phyloP scores from a whole-genome alignment of 2,329 filamentous ascomycete species.

The Ophiostoma sp. region DNA sequence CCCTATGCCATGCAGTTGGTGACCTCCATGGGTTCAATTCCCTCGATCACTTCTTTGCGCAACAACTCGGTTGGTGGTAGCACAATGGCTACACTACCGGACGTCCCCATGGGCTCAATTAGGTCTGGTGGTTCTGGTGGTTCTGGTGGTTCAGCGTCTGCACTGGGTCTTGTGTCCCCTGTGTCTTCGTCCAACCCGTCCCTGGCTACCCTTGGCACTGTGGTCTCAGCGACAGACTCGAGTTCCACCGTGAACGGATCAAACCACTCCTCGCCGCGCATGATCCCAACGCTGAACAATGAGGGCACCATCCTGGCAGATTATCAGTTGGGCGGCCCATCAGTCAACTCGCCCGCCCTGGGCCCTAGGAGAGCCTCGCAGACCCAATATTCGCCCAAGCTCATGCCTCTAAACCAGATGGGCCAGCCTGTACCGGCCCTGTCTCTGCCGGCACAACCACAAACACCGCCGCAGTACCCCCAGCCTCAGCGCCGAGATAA shows the following conservation, averaged over 20 bases:
- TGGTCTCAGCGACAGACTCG: slow-evolving; percentile 27
- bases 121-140: not conserved
- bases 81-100: slow-evolving; percentile 13
- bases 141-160: slow-evolving; percentile 8
- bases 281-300: not conserved
- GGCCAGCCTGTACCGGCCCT: slow-evolving; percentile 12
- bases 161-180: slow-evolving; percentile 2
- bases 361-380: slow-evolving; percentile 4
- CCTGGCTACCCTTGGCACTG: slow-evolving; percentile 19
- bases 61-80: not conserved
- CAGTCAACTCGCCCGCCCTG: slow-evolving; percentile 16
- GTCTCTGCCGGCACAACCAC: not conserved
- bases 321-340: slow-evolving; percentile 11
- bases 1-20: slow-evolving; percentile 17
- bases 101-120: slow-evolving; percentile 16
- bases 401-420: slow-evolving; percentile 24
- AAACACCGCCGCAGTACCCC: slow-evolving; percentile 14
- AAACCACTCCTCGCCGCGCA: slow-evolving; percentile 18
- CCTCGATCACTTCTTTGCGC: slow-evolving; percentile 2
- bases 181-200: slow-evolving; percentile 16
- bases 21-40: slow-evolving; percentile 17
- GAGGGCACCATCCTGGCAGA: slow-evolving; percentile 11
- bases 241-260: slow-evolving; percentile 17
- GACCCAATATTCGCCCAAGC: slow-evolving; percentile 19
- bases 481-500: slow-evolving; percentile 21